Evolutionary conservation across 2,329 filamentous ascomycete genomes (phyloP).

Genomic region (Fusarium austroafricanum): DNA sequence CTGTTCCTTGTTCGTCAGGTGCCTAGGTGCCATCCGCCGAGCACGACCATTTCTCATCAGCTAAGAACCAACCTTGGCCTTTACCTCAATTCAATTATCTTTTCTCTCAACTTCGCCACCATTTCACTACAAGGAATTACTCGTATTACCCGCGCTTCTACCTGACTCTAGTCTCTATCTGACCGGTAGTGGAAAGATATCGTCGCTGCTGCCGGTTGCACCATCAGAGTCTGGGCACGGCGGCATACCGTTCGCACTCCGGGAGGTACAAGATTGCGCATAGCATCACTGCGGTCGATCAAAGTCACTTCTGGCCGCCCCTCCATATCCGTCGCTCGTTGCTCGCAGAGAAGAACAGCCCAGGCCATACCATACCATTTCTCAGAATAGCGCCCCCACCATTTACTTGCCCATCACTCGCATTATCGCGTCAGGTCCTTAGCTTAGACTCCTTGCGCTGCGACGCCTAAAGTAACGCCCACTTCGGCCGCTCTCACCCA

Average conservation of each 20-base stretch:
- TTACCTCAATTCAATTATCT: constrained; percentile 1
- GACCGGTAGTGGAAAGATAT: constrained; percentile 20
- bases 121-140: constrained; percentile 3
- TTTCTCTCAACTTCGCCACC: constrained; percentile 6
- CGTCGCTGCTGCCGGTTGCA: constrained; percentile 31
- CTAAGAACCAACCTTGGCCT: constrained; percentile 4
- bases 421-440: constrained; percentile 24
- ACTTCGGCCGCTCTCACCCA: constrained; percentile 42
- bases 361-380: not conserved
- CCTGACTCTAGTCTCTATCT: not conserved
- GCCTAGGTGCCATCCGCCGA: constrained; percentile 1
- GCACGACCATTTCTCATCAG: constrained; percentile 14
- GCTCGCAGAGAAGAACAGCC: constrained; percentile 14
- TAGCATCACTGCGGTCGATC: not conserved
- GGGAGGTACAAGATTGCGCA: constrained; percentile 33
- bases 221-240: constrained; percentile 26
- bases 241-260: constrained; percentile 1
- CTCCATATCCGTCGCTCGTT: constrained; percentile 27
- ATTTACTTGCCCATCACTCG: constrained; percentile 29
- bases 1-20: constrained; percentile 17
- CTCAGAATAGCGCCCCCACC: constrained; percentile 21
- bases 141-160: constrained; percentile 1
- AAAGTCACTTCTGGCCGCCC: constrained; percentile 31
- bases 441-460: not conserved
- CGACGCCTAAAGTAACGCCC: constrained; percentile 33